Base-by-base conservation (phyloP, 2,329 filamentous ascomycete genomes). In the Ophiocordyceps robertsii region DNA sequence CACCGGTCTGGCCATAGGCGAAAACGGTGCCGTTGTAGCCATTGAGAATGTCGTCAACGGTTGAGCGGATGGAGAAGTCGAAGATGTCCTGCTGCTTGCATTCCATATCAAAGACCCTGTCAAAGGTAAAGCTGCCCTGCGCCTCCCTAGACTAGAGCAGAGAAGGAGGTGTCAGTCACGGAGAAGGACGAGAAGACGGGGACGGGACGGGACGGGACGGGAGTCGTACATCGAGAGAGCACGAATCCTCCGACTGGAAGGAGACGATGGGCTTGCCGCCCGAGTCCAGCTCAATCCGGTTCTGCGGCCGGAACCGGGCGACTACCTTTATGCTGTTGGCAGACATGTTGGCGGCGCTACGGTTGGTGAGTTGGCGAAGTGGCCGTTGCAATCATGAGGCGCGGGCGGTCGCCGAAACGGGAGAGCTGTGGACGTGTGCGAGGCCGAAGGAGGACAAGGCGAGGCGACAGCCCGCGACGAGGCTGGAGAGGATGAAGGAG, bases 1-100 rank as follows among this genome's bases (percentile, higher is more conserved):
- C 89, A 63, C 92, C 92, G 1, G 92, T 98, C 72, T 96, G 92
- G 51, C 92, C 92, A 62, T 98, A 98, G 49, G 92, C 92, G 56
- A 98, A 96, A 53, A 98, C 90, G 13, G 90, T 96, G 59, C 90
- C 92, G 69, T 98, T 98, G 76, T 98, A 98, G 51, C 92, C 92
- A 66, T 96, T 95, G 51, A 98, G 75, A 53, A 98, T 95, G 62
- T 96, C 92, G 68, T 96, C 90, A 53, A 98, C 92, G 17, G 92
- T 96, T 24, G 86, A 78, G 50, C 84, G 82, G 63, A 98, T 96
- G 36, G 92, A 96, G 69, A 92, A 98, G 65, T 96, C 86, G 69
- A 98, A 98, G 56, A 98, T 88, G 65, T 96, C 89, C 57, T 77
- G 72, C 66, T 98, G 92, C 56, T 79, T 79, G 57, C 86, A 92